Conservation (phyloP, 2,329 filamentous ascomycete species). For the Intubia oerlemansii region DNA sequence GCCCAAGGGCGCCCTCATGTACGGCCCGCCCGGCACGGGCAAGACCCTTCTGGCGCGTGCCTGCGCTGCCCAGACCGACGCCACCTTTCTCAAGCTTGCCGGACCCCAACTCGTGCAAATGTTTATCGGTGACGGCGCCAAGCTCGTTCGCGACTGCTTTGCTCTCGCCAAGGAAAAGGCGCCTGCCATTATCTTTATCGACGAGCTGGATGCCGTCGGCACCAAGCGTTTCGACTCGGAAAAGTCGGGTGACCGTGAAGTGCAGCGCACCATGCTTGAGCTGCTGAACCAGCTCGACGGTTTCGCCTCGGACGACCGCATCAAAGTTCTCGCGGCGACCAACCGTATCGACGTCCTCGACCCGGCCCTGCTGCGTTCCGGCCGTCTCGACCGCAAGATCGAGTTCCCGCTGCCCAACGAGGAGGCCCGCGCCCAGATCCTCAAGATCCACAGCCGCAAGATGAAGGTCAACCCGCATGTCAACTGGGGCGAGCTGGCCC, state of each 20-base stretch:
- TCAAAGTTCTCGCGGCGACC: conserved; percentile 88
- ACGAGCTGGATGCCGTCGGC: conserved; percentile 93
- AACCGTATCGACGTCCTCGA: conserved; percentile 91
- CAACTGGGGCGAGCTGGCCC: conserved; percentile 86
- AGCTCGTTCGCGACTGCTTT: conserved; percentile 93
- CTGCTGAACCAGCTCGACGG: conserved; percentile 96
- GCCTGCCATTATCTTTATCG: conserved; percentile 97
- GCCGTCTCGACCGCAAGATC: conserved; percentile 88
- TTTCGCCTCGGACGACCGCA: conserved; percentile 88
- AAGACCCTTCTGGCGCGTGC: conserved; percentile 87
- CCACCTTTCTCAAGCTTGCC: conserved; percentile 94
- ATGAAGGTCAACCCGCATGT: conserved; percentile 89
- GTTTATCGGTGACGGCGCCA: conserved; percentile 98
- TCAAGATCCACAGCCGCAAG: conserved; percentile 94
- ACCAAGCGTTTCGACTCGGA: conserved; percentile 98
- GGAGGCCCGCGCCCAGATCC: conserved; percentile 87
- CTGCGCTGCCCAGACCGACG: conserved; percentile 92
- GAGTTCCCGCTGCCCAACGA: conserved; percentile 97
- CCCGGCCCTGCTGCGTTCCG: conserved; percentile 74
- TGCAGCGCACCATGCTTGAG: conserved; percentile 97
- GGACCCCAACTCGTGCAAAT: conserved; percentile 96
- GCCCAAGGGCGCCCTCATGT: conserved; percentile 96
- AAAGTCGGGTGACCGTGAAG: conserved; percentile 93
- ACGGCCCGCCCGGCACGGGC: conserved; percentile 76
- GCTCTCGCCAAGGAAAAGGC: conserved; percentile 97